Evolutionary conservation across 495 filamentous ascomycete genomes (phyloP).

Genomic region (Tuber umbilicatum): DNA sequence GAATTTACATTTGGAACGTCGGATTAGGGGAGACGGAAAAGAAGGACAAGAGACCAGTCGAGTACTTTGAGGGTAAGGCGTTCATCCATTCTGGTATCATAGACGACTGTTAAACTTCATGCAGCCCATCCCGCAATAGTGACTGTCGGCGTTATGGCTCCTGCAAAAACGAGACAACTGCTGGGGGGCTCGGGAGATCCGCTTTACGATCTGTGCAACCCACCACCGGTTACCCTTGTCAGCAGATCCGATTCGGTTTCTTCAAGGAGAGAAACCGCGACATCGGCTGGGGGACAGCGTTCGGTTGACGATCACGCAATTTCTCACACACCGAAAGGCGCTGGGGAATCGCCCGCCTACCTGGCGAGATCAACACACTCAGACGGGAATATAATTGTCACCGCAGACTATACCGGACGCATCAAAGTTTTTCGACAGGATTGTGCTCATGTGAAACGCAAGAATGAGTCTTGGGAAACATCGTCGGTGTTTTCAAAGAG

Average conservation of each 20-base stretch:
- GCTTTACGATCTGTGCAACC: conserved; percentile 92
- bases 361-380: conserved; percentile 50
- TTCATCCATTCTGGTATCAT: conserved; percentile 11
- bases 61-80: conserved; percentile 62
- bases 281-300: conserved; percentile 30
- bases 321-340: conserved; percentile 27
- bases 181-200: conserved; percentile 80
- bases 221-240: conserved; percentile 78
- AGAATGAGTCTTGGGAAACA: conserved; percentile 59
- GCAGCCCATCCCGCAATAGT: conserved; percentile 75
- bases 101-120: conserved; percentile 19
- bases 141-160: conserved; percentile 79
- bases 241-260: conserved; percentile 58
- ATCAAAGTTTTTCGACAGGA: conserved; percentile 95
- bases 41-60: conserved; percentile 69
- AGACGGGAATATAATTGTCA: conserved; percentile 86
- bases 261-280: conserved; percentile 30
- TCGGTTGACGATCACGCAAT: conserved; percentile 32
- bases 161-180: conserved; percentile 66
- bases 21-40: conserved; percentile 53
- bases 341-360: conserved; percentile 33
- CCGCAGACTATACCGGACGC: conserved; percentile 75
- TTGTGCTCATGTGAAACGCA: conserved; percentile 62
- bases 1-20: conserved; percentile 82
- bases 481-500: conserved; percentile 72